Evolutionary conservation across 176 grass and related monocot species (phyloP), one percentile per base, ranked within the genome.

Genomic region (Cenchrus americanus): DNA sequence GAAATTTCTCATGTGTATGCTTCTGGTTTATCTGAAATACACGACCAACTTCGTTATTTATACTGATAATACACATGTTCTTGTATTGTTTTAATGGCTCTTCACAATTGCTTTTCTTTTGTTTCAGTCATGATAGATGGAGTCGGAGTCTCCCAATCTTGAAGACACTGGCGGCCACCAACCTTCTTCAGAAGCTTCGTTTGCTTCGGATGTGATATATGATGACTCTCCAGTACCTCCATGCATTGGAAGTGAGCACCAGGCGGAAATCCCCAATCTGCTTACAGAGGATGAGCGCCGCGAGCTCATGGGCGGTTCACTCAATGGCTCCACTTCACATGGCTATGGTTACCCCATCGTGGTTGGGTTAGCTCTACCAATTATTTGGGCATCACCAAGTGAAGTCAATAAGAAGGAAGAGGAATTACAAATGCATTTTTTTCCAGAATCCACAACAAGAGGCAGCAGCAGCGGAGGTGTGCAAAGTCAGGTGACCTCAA

Each of bases 241-340:
- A 64, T 80, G 90, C 42, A 86, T 92, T 76, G 96, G 96, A 88
- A 88, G 84, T 76, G 86, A 85, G 44, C 87, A 95, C 83, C 96
- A 98, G 82, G 93, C 87, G 64, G 91, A 88, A 87, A 85, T 98
- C 70, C 93, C 93, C 19, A 68, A 78, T 54, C 84, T 88, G 61
- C 77, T n/a, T 57, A 75, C 76, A 77, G 87, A 94, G 48, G 69
- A 60, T 66, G 73, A 89, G 70, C 60, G 30, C 14, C 5, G 13
- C 66, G 71, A 74, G 27, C 78, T 87, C 65, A 60, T 72, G 78
- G 70, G 32, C 13, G 66, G 50, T 71, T 46, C 79, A 80, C 43
- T 17, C 76, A 70, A 69, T 50, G 64, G 46, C 76, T 52, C n/a
- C 41, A 74, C 37, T 14, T 41, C 66, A 42, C 47, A 67, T 74